Base-by-base conservation (phyloP, 371 early-diverging fungal species). In the Mortierella sp. region DNA sequence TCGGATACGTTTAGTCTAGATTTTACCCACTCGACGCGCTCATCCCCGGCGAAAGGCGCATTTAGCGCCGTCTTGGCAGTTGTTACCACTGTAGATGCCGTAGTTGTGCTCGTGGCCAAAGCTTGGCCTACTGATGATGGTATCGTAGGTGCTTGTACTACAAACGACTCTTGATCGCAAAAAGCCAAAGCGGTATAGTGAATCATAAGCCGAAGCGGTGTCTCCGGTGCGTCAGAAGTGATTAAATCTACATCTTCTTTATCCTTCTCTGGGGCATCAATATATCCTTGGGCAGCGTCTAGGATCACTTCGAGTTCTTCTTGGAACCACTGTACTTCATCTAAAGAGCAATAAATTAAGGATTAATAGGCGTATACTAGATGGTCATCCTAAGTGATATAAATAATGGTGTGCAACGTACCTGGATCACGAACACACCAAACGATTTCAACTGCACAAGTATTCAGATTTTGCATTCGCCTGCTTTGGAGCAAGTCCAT, bases 281-380 rank as follows among this genome's bases (percentile, higher is more conserved):
- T 35, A 28, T 45, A 64, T 26, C 67, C 70, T 19, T 69, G 70
- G 0, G 75, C 78, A 17, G 63, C 56, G 49, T 76, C 69, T 55
- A 80, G 57, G 10, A 73, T 69, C 19, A 79, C 62, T 49, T 83
- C 83, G 1, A 90, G 56, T 47, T 90, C 89, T 8, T 77, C 66
- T 22, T 77, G 72, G 54, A 90, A 90, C 89, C 90, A 89, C 26
- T 68, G 74, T 8, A 90, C 76, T 45, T 89, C 87, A 31, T 61
- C 82, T 61, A 75, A 65, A 4, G 26, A 49, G 61, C 43, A 40
- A 34, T 15, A 73, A 51, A 22, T 51, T 7, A 31, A 26, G 26
- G 6, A 55, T 53, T 17, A 26, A 28, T 53, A 26, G 53, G 26
- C 15, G 17, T 26, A 22, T 17, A 26, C 26, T n/a, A 45, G 32